Evolutionary conservation across 2,329 filamentous ascomycete species (phyloP), one percentile per base, ranked within the genome.

Genomic region (Stachybotrys chlorohalonatus): DNA sequence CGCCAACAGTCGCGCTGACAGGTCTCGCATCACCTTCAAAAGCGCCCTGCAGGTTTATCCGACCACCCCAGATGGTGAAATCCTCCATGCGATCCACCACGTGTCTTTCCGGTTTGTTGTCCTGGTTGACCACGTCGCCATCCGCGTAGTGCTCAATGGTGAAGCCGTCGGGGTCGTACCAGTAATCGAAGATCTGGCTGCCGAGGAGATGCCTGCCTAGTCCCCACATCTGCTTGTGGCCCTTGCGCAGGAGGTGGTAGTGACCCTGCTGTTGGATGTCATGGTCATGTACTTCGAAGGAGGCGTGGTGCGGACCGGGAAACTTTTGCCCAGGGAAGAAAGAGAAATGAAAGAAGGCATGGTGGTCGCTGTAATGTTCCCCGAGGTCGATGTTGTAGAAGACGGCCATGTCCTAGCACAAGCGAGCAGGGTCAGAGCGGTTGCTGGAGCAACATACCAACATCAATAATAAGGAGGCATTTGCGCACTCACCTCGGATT

Each of bases 101-200:
- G 16, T 17, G n/a, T 15, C 47, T 49, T 30, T 49, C n/a, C 17
- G 47, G 47, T 15, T 15, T 16, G n/a, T 49, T 80, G 31, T 78
- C 68, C 53, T 73, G 66, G 59, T 83, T 83, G 1, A 85, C 80
- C 53, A 83, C 54, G 66, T 86, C 82, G 0, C 82, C 82, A 66
- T 86, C 82, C 1, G 81, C 76, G 63, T 85, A 85, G 60, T 83
- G 80, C 64, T 83, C 80, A 50, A 83, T 67, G 64, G 78, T 81
- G 56, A 78, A 79, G 0, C 74, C 73, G 6, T 67, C 75, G 1
- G 74, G 72, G 66, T 83, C 81, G 62, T 71, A 75, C 81, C 81
- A 85, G 64, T 85, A 85, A 63, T 86, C 82, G 58, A 85, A 86
- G 47, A 85, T 76, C 66, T 85, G 81, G 50, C 71, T 76, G 1